Evolutionary conservation across 164 flowering plant genomes (phyloP).

Genomic region (Brasenia schreberi): DNA sequence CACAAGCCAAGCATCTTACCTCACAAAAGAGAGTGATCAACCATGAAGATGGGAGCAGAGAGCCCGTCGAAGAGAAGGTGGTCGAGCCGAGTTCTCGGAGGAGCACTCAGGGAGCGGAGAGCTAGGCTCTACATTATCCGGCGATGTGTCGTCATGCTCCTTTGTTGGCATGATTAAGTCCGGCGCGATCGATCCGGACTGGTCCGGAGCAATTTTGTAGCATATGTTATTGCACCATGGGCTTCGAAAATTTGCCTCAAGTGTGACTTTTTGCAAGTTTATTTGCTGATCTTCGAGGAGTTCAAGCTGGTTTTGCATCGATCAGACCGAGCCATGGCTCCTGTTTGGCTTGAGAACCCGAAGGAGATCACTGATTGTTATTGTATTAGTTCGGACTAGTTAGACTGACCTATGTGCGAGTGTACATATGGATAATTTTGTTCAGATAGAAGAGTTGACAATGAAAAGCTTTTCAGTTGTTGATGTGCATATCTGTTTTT

Average conservation of each 20-base stretch:
- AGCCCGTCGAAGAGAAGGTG: conserved; percentile 25
- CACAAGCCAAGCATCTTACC: too few species aligned
- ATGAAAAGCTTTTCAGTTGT: neutral
- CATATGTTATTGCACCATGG: too few species aligned
- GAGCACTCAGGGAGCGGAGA: conserved; percentile 30
- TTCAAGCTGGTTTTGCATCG: neutral
- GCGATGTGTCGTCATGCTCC: conserved; percentile 11
- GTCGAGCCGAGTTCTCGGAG: conserved; percentile 45
- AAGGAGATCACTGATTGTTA: neutral
- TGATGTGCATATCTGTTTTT: neutral
- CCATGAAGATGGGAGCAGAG: conserved; percentile 3
- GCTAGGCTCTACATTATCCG: conserved; percentile 15
- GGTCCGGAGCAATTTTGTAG: neutral
- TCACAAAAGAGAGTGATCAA: too few species aligned
- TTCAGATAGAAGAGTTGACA: neutral
- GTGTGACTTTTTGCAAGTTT: neutral
- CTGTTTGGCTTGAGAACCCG: neutral
- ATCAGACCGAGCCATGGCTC: neutral
- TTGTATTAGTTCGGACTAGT: neutral
- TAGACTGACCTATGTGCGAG: neutral
- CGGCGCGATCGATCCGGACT: neutral
- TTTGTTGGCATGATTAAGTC: conserved; percentile 9
- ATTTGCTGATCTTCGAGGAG: neutral
- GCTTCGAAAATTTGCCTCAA: too few species aligned
- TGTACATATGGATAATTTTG: neutral